Evolutionary conservation across 331 rosid genomes (phyloP).

Genomic region (Pyracantha coccinea): DNA sequence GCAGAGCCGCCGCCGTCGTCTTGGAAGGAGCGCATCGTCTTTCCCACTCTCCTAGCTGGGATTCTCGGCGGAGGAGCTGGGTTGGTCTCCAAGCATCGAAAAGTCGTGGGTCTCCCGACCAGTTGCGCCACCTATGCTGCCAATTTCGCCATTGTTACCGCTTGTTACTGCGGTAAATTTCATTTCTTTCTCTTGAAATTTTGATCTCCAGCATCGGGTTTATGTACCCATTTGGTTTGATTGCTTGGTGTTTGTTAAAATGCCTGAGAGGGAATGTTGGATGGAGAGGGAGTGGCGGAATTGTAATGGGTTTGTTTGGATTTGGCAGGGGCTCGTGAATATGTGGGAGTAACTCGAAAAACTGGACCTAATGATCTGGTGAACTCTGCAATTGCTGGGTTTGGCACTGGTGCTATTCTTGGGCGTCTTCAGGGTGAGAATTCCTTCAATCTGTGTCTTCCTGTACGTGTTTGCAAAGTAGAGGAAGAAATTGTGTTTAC

Average conservation of each 20-base stretch:
- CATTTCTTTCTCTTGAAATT: neutral
- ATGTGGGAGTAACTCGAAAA: slow-evolving; percentile 52
- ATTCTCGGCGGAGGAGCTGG: slow-evolving; percentile 81
- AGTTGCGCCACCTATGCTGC: slow-evolving; percentile 61
- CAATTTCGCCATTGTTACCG: slow-evolving; percentile 61
- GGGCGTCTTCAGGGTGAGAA: slow-evolving; percentile 83
- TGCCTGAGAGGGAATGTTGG: neutral
- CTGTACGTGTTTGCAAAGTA: neutral
- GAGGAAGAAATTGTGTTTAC: neutral
- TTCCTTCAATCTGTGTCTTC: neutral
- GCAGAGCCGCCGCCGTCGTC: slow-evolving; percentile 18
- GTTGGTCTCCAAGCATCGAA: slow-evolving; percentile 61
- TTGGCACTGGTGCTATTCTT: slow-evolving; percentile 79
- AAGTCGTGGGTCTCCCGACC: slow-evolving; percentile 47
- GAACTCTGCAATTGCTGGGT: slow-evolving; percentile 72
- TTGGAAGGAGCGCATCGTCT: slow-evolving; percentile 60
- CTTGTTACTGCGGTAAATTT: slow-evolving; percentile 78
- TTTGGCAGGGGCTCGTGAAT: slow-evolving; percentile 69
- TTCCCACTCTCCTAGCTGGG: slow-evolving; percentile 71
- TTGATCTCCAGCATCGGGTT: neutral
- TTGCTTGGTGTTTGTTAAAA: neutral
- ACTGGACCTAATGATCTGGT: slow-evolving; percentile 66
- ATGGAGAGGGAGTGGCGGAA: neutral
- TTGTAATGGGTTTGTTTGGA: neutral
- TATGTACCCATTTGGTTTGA: neutral